Percentiles rank a stretch among this genome's conserved stretches.
These are phyloP conservation scores for Coriaria nepalensis DNA, from an alignment of 306 rosid genomes.

Conservation along the genomic window DNA sequence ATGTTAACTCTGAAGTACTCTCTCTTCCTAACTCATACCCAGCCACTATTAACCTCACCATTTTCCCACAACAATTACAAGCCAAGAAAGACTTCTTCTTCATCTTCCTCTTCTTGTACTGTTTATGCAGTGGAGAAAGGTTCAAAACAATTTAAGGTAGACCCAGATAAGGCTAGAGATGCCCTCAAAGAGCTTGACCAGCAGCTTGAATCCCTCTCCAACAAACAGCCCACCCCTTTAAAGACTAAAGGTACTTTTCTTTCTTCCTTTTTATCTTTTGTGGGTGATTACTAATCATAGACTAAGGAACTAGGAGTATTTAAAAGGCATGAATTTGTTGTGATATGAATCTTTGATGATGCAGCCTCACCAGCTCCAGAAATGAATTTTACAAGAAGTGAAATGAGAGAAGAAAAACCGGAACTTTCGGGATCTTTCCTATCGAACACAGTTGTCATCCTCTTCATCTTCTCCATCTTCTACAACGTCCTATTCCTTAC, in stretches of 20 bases:
- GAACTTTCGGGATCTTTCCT: conserved; percentile 50
- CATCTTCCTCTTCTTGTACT: conserved; percentile 2
- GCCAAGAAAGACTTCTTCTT: conserved; percentile 11
- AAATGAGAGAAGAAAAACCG: conserved; percentile 13
- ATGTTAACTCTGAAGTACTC: conserved; percentile 28
- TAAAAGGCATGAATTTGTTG: too few relatives aligned
- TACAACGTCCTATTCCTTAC: conserved; percentile 48
- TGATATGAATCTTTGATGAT: too few relatives aligned
- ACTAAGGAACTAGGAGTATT: too few relatives aligned
- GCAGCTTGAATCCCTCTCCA: conserved; percentile 51
- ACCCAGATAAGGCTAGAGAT: conserved; percentile 71
- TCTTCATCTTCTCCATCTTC: conserved; percentile 50
- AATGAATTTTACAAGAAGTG: conserved; percentile 17
- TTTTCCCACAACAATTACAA: conserved; percentile 7
- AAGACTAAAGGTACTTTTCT: conserved; percentile 32
- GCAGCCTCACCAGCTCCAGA: conserved; percentile 66
- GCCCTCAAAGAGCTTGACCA: conserved; percentile 71
- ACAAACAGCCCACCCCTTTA: conserved; percentile 32
- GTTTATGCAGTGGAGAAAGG: conserved; percentile 42
- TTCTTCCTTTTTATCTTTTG: conserved; percentile 9
- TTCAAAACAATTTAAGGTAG: conserved; percentile 57
- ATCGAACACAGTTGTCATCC: conserved; percentile 27
- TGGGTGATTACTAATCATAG: too few relatives aligned
- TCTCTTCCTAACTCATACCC: conserved; percentile 21
- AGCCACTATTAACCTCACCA: conserved; percentile 13